Conservation (phyloP, 768 basidiomycete genomes). For the Auricularia sp. region DNA sequence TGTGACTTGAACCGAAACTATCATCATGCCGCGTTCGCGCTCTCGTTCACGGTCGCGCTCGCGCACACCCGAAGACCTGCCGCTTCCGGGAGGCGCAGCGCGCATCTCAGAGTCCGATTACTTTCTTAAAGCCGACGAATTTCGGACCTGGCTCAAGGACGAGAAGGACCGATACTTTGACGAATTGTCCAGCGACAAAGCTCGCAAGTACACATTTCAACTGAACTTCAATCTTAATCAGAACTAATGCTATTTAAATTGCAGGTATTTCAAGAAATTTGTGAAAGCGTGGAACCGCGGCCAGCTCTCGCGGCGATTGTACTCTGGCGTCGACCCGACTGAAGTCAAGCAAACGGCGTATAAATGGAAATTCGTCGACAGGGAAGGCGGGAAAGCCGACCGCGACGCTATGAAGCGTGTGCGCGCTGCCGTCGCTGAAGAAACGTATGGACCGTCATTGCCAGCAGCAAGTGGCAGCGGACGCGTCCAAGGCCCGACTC, state of each 20-base stretch:
- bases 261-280: constrained; percentile 87
- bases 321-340: constrained; percentile 51
- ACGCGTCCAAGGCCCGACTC: constrained; percentile 53
- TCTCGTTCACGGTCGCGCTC: constrained; percentile 8
- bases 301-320: constrained; percentile 56
- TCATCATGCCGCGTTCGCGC: constrained; percentile 4
- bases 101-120: constrained; percentile 77
- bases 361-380: constrained; percentile 73
- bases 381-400: constrained; percentile 52
- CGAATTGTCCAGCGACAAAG: constrained; percentile 71
- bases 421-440: constrained; percentile 46
- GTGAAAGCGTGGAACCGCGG: constrained; percentile 85
- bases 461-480: constrained; percentile 16
- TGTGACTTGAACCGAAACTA: background rate
- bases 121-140: constrained; percentile 81
- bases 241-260: constrained; percentile 23
- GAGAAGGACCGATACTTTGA: constrained; percentile 72
- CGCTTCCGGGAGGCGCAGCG: constrained; percentile 45
- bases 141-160: constrained; percentile 78
- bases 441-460: constrained; percentile 28
- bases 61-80: background rate
- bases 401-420: constrained; percentile 45
- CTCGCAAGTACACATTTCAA: constrained; percentile 48
- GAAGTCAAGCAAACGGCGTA: constrained; percentile 65
- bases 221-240: constrained; percentile 5